Conservation (phyloP, 176 grass and related monocot species). For the Oryza brachyantha region DNA sequence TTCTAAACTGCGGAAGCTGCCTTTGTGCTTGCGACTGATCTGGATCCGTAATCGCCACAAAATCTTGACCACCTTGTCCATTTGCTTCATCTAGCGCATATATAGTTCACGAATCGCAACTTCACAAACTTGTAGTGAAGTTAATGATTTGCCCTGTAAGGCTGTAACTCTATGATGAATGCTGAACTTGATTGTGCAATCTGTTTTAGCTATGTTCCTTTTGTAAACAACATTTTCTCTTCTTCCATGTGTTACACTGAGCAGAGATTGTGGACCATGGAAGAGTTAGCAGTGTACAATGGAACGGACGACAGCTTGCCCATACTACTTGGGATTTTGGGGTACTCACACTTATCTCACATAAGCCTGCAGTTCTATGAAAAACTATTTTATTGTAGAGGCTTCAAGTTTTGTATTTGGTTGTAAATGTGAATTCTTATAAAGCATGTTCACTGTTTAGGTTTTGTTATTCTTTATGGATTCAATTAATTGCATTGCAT, state of each 20-base stretch:
- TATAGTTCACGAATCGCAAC: background rate
- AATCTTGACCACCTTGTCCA: background rate
- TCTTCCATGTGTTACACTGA: constrained; percentile 23
- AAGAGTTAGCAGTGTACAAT: constrained; percentile 72
- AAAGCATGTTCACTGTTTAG: background rate
- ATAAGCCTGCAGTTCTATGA: background rate
- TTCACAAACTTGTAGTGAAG: background rate
- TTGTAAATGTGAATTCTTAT: too few relatives aligned
- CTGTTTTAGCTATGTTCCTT: background rate
- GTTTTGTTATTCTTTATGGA: background rate
- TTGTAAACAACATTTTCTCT: background rate
- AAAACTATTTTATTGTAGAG: constrained; percentile 3
- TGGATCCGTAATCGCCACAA: background rate
- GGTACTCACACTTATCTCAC: constrained; percentile 42
- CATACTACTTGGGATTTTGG: constrained; percentile 77
- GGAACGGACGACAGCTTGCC: constrained; percentile 67
- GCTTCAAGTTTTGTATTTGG: too few relatives aligned
- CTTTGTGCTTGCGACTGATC: background rate
- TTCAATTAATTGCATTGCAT: background rate
- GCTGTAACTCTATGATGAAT: background rate
- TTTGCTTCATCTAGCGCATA: constrained; percentile 6
- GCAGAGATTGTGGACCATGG: constrained; percentile 69
- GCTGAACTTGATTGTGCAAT: background rate
- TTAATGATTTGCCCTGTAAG: background rate
- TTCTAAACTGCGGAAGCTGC: background rate